These are phyloP conservation scores for Ogataea saltuana DNA, from an alignment of 805 yeast species.

Conservation along the genomic window DNA sequence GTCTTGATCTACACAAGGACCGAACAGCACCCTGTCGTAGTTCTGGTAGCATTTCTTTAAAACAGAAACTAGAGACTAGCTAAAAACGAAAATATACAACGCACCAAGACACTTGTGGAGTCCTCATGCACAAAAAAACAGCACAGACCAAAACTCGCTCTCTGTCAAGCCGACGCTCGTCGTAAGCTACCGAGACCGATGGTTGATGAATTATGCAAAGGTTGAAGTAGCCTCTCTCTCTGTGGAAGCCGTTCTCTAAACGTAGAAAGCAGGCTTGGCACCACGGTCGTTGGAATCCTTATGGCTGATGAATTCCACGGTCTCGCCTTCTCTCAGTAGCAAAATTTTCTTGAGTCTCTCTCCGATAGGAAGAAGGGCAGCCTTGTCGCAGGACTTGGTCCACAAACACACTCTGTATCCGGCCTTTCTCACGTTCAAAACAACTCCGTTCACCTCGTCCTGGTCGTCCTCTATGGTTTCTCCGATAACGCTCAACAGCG, in stretches of 20 bases:
- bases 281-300: constrained; percentile 43
- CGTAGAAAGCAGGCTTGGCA: constrained; percentile 31
- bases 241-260: constrained; percentile 2
- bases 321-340: constrained; percentile 70
- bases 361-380: constrained; percentile 71
- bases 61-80: background rate
- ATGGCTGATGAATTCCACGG: constrained; percentile 78
- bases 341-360: constrained; percentile 83
- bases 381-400: constrained; percentile 78
- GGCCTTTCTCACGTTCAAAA: constrained; percentile 81
- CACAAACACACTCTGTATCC: constrained; percentile 87
- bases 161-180: background rate
- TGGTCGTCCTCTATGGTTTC: constrained; percentile 86
- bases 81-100: constrained; percentile 6
- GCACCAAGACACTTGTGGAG: constrained; percentile 2
- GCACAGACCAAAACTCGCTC: constrained; percentile 6
- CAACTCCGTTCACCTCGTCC: constrained; percentile 91
- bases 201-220: constrained; percentile 7
- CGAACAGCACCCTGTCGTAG: too few species aligned
- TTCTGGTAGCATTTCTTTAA: constrained; percentile 10
- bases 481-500: constrained; percentile 87
- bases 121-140: constrained; percentile 7
- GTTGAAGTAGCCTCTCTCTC: constrained; percentile 1
- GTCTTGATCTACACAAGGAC: too few species aligned
- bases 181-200: constrained; percentile 3